Percentiles rank a stretch among this genome's conserved stretches.
These are phyloP conservation scores for Phytophthora fragariae DNA, from an alignment of 352 stramenopile species.

Conservation along the genomic window DNA sequence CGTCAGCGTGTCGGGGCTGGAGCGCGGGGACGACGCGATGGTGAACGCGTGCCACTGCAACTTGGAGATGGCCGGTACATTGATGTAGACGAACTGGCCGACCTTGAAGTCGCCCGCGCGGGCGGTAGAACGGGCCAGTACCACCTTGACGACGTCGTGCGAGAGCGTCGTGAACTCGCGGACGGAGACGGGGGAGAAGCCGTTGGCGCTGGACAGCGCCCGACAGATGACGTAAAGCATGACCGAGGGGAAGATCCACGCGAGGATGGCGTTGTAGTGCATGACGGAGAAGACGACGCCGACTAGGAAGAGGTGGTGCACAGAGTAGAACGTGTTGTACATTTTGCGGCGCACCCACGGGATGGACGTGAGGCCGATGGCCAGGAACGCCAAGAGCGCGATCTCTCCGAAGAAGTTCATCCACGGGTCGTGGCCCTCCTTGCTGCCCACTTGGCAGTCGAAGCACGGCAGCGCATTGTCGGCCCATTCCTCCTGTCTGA, in stretches of 20 bases:
- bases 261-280: slow-evolving; percentile 47
- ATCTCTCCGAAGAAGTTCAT: slow-evolving; percentile 61
- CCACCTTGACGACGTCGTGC: slow-evolving; percentile 44
- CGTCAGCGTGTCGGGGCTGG: slow-evolving; percentile 39
- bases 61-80: slow-evolving; percentile 52
- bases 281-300: slow-evolving; percentile 51
- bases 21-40: slow-evolving; percentile 49
- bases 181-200: slow-evolving; percentile 37
- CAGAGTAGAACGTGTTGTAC: slow-evolving; percentile 55
- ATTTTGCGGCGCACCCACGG: slow-evolving; percentile 48
- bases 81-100: slow-evolving; percentile 61
- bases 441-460: slow-evolving; percentile 46
- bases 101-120: slow-evolving; percentile 34
- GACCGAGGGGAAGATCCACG: slow-evolving; percentile 50
- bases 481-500: slow-evolving; percentile 30
- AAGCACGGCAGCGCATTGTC: slow-evolving; percentile 51
- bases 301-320: slow-evolving; percentile 58
- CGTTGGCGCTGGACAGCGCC: slow-evolving; percentile 44
- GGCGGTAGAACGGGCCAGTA: slow-evolving; percentile 34
- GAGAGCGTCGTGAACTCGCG: slow-evolving; percentile 39
- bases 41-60: slow-evolving; percentile 64
- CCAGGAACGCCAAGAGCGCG: slow-evolving; percentile 48
- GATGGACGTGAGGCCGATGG: slow-evolving; percentile 51
- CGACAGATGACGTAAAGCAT: slow-evolving; percentile 52
- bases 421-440: slow-evolving; percentile 43